A percentile compares a stretch with the other conserved stretches of the same genome.
phyloP scores from a whole-genome alignment of 1,139 yeast genomes.

The Blastobotrys ciferrii region DNA sequence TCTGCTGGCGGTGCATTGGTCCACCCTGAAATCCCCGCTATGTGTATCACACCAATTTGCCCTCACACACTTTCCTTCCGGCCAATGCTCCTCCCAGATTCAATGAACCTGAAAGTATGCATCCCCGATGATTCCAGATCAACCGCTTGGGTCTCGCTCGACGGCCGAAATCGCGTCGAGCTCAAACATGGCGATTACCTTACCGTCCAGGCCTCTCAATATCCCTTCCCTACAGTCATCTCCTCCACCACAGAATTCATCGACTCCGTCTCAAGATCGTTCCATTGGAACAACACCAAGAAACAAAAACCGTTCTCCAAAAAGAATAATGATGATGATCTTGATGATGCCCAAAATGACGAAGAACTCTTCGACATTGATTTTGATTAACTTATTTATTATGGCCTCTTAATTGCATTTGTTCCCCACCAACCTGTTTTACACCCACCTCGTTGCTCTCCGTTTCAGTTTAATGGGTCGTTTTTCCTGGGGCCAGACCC shows the following conservation, averaged over 20 bases:
- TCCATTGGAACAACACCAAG: constrained; percentile 85
- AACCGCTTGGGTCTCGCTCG: constrained; percentile 90
- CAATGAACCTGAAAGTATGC: constrained; percentile 72
- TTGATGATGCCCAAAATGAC: neutral
- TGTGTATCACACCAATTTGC: constrained; percentile 86
- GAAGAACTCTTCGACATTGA: constrained; percentile 16
- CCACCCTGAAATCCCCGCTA: constrained; percentile 87
- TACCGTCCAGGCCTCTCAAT: constrained; percentile 72
- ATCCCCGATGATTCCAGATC: constrained; percentile 70
- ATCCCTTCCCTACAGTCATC: constrained; percentile 82
- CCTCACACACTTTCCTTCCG: constrained; percentile 88
- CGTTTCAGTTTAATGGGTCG: too few relatives aligned
- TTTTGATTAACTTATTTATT: constrained; percentile 9
- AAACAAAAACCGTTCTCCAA: constrained; percentile 65
- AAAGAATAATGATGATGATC: neutral
- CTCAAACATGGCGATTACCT: constrained; percentile 72
- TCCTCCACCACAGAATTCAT: constrained; percentile 74
- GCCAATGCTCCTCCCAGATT: constrained; percentile 83
- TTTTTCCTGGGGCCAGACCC: too few relatives aligned
- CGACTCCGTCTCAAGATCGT: constrained; percentile 76
- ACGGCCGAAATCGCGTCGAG: constrained; percentile 77
- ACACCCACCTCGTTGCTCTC: too few relatives aligned
- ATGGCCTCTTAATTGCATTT: neutral
- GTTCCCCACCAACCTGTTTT: neutral
- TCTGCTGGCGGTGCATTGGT: constrained; percentile 91